Conservation (phyloP, 2,329 filamentous ascomycete genomes). For the Septoria petroselini region DNA sequence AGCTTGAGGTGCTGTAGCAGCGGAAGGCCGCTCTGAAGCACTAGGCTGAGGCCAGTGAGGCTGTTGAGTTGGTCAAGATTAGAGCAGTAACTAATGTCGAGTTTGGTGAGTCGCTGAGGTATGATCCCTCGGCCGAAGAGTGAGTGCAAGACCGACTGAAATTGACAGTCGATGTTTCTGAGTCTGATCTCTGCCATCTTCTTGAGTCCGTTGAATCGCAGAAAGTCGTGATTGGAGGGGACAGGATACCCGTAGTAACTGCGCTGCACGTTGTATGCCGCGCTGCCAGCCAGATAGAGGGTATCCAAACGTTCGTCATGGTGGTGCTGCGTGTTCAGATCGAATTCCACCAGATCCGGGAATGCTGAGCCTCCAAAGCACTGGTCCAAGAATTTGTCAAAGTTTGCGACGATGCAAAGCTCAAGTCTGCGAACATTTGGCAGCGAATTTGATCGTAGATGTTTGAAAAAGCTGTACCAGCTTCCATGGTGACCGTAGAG, state of each 20-base stretch:
- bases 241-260: too few relatives aligned
- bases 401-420: constrained; percentile 6
- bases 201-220: constrained; percentile 21
- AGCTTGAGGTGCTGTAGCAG: constrained; percentile 25
- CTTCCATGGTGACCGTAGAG: constrained; percentile 18
- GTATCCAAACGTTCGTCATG: background rate
- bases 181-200: constrained; percentile 23
- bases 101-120: constrained; percentile 20
- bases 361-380: constrained; percentile 24
- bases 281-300: constrained; percentile 1
- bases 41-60: constrained; percentile 13
- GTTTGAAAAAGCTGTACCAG: constrained; percentile 10
- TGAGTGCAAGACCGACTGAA: constrained; percentile 9
- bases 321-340: constrained; percentile 12
- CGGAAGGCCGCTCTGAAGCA: constrained; percentile 21
- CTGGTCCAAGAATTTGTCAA: constrained; percentile 19
- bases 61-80: constrained; percentile 13
- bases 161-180: constrained; percentile 11
- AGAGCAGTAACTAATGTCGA: constrained; percentile 26
- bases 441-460: constrained; percentile 18
- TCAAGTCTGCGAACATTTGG: constrained; percentile 19
- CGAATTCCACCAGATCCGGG: constrained; percentile 18
- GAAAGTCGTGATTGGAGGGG: background rate
- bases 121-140: constrained; percentile 24
- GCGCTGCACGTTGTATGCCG: background rate